These are phyloP conservation scores for Acrocalymma vagum DNA, from an alignment of 2,329 filamentous ascomycete species.

Conservation along the genomic window DNA sequence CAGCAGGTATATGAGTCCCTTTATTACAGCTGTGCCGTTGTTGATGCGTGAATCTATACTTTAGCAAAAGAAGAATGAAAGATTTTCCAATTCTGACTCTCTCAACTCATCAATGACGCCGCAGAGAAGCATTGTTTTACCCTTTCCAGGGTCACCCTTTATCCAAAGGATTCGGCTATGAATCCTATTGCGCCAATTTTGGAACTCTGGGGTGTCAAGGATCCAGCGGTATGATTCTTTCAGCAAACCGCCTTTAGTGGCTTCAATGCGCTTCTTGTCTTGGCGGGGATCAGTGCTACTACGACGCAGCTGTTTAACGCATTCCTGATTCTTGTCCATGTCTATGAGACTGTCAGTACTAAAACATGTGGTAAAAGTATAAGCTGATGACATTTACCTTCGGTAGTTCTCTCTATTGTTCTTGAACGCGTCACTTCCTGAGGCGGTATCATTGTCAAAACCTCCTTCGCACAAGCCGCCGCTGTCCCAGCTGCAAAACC, in stretches of 20 bases:
- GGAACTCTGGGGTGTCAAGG: conserved; percentile 34
- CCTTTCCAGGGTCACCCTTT: conserved; percentile 2
- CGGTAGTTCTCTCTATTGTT: no score
- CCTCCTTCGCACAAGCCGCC: no score
- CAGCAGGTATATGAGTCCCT: conserved; percentile 30
- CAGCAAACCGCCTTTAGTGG: conserved; percentile 3
- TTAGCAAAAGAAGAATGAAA: conserved; percentile 56
- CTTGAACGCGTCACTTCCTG: no score
- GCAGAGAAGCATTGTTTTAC: conserved; percentile 2
- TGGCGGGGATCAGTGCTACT: conserved; percentile 6
- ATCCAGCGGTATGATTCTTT: conserved; percentile 25
- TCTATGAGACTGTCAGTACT: no score
- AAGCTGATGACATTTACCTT: no score
- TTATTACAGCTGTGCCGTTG: conserved; percentile 48
- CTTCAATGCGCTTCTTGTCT: conserved; percentile 5
- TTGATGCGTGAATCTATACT: conserved; percentile 45
- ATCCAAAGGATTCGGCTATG: conserved; percentile 34
- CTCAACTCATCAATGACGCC: conserved; percentile 42
- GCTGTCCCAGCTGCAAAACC: no score
- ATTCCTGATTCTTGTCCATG: no score
- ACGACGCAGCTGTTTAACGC: no score
- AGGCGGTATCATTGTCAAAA: no score
- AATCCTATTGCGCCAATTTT: conserved; percentile 29
- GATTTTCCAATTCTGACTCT: conserved; percentile 10
- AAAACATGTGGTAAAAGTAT: no score